Evolutionary conservation across 192 early-diverging fungal genomes (phyloP), one percentile per base, ranked within the genome.

Genomic region (Chytriomyces confervae): DNA sequence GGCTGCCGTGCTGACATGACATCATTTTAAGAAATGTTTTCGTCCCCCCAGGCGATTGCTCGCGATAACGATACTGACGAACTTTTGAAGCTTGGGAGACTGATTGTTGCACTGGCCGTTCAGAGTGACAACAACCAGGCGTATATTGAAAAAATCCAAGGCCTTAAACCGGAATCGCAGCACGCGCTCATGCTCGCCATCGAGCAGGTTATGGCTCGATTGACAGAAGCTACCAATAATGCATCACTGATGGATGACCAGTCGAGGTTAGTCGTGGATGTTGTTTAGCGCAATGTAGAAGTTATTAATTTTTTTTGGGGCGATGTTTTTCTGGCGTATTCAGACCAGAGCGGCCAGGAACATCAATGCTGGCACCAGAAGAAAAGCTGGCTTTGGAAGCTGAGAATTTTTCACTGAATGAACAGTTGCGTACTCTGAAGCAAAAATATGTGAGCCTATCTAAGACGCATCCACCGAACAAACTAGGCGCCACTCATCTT

Each of bases 121-220:
- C 93, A 94, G 78, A 94, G 92, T 81, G 89, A 91, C 53, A 82
- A 91, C 60, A 99, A 98, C 79, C 90, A 94, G 74, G 78, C 81
- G 11, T 95, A 94, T 76, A 94, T 99, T 72, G 87, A 86, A 76
- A 92, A 90, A 79, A 96, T 98, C 79, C 94, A 95, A 86, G 82
- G 79, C 16, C 80, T 98, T 46, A 84, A 81, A 46, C 86, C 88
- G 72, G 84, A 87, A 13, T 86, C 86, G 43, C 97, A 99, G 83
- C 90, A 92, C 82, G 86, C 88, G 6, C 79, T 99, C 70, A 99
- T 99, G 97, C 83, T 95, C 5, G 90, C 91, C 8, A 94, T 99
- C 69, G 97, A 98, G 82, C 84, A 86, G 79, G 93, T 94, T 82
- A 46, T 57, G 80, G 7, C 43, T 60, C 29, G 73, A 68, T 24